Evolutionary conservation across 495 filamentous ascomycete genomes (phyloP), one percentile per base, ranked within the genome.

Genomic region (Astrothelium subdiscretum): DNA sequence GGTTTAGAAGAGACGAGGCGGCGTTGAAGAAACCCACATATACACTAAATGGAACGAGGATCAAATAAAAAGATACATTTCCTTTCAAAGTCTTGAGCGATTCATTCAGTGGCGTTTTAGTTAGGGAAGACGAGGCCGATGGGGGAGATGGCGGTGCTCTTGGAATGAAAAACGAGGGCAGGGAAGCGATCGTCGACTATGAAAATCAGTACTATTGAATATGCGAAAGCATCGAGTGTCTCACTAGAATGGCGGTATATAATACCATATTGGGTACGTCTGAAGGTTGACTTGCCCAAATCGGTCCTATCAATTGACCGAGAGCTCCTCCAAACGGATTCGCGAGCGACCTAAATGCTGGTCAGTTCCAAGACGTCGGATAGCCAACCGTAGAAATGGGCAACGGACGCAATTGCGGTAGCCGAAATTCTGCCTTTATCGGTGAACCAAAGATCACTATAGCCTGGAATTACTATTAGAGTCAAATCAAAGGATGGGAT

Each of bases 1-100:
- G 91, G 78, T 91, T 95, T 1, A 97, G 78, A 3, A 97, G 83
- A 15, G 89, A 88, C 57, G 92, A 95, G 68, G 91, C 75, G 72
- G 85, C 85, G 79, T 96, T 97, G 82, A 98, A 98, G 78, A 92
- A 86, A 48, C 86, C 89, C 64, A 97, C 89, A 75, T 92, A 96
- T 70, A 92, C 71, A 57, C 82, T 74, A 75, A 92, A 98, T 59
- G 90, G 84, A 63, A 89, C 63, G 40, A 89, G 72, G 69, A 95
- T 75, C 61, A 92, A 79, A 80, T 84, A 92, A 77, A 95, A 91
- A 68, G 89, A 83, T 29, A 78, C 69, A 24, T 78, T 84, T 31
- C 63, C 65, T 18, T 69, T 62, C 15, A 75, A 60, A 11, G 35
- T 31, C 3, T 40, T 60, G 26, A 72, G 26, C 0, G 72, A 66